Evolutionary conservation across 805 yeast species (phyloP).

Genomic region (Candida glaebosa): DNA sequence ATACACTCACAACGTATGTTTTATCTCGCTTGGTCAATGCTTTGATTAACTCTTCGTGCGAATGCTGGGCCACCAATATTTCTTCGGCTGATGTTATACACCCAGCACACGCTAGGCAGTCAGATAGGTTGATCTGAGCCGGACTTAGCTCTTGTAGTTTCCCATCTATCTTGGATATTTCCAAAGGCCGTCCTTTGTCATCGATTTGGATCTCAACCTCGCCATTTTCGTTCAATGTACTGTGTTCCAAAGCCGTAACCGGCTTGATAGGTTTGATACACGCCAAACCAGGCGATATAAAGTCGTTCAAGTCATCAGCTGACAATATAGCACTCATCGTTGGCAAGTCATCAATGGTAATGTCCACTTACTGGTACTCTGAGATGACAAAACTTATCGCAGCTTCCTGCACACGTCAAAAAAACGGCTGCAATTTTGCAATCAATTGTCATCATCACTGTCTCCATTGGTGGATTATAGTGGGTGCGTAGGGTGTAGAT

Average conservation of each 20-base stretch:
- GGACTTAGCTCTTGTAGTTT: conserved; percentile 52
- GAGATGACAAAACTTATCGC: no score
- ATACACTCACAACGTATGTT: conserved; percentile 68
- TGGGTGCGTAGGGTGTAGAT: background rate
- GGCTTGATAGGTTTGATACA: conserved; percentile 60
- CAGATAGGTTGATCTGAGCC: conserved; percentile 86
- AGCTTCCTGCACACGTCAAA: background rate
- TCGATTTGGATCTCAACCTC: conserved; percentile 59
- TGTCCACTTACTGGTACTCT: no score
- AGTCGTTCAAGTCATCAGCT: conserved; percentile 90
- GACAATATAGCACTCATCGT: conserved; percentile 83
- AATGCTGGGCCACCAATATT: conserved; percentile 84
- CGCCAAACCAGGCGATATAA: conserved; percentile 90
- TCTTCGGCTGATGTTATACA: conserved; percentile 98
- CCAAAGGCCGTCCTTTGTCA: conserved; percentile 56
- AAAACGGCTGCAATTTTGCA: background rate
- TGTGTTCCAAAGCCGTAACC: conserved; percentile 9
- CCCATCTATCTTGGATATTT: conserved; percentile 63
- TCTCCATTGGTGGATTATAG: background rate
- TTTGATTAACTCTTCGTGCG: conserved; percentile 72
- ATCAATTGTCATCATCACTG: background rate
- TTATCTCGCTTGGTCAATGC: conserved; percentile 43
- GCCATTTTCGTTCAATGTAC: conserved; percentile 16
- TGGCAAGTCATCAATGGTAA: background rate
- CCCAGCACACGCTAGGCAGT: conserved; percentile 95